Evolutionary conservation across 768 basidiomycete genomes (phyloP).

Genomic region (Sporobolomyces phaffii): DNA sequence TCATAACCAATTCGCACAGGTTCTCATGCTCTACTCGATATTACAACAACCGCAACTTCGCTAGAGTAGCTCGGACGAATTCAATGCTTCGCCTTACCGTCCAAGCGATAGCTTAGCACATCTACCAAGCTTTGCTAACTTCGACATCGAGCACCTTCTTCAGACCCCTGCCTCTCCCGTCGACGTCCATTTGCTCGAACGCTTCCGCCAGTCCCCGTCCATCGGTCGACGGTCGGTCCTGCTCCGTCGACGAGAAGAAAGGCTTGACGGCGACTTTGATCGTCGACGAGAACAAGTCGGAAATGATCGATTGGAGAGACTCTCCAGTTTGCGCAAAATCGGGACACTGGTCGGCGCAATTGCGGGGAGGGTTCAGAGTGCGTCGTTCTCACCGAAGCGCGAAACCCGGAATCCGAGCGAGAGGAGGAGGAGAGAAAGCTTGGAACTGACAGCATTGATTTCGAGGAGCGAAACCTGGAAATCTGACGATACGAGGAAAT

Average conservation of each 20-base stretch:
- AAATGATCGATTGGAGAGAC: conserved; percentile 31
- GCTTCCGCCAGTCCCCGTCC: background rate
- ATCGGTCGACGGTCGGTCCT: background rate
- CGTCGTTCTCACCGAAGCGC: background rate
- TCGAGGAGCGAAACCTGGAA: conserved; percentile 73
- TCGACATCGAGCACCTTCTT: conserved; percentile 24
- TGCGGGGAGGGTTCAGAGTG: background rate
- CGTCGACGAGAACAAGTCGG: conserved; percentile 30
- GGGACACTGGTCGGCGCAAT: conserved; percentile 49
- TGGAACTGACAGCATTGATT: conserved; percentile 68
- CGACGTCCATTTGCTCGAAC: conserved; percentile 16
- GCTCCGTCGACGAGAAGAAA: conserved; percentile 3
- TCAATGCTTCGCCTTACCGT: too few species aligned
- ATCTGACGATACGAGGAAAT: conserved; percentile 61
- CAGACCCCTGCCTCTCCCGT: conserved; percentile 6
- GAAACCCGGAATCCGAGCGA: too few species aligned
- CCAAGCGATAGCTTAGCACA: too few species aligned
- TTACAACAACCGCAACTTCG: too few species aligned
- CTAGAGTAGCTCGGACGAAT: too few species aligned
- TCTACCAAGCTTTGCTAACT: conserved; percentile 27
- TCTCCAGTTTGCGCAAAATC: conserved; percentile 81
- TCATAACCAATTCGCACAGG: too few species aligned
- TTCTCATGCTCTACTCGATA: too few species aligned
- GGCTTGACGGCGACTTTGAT: conserved; percentile 24
- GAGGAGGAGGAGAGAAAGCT: background rate